These are phyloP conservation scores for Corrigiola litoralis DNA, from an alignment of 179 eudicot genomes.

Conservation along the genomic window DNA sequence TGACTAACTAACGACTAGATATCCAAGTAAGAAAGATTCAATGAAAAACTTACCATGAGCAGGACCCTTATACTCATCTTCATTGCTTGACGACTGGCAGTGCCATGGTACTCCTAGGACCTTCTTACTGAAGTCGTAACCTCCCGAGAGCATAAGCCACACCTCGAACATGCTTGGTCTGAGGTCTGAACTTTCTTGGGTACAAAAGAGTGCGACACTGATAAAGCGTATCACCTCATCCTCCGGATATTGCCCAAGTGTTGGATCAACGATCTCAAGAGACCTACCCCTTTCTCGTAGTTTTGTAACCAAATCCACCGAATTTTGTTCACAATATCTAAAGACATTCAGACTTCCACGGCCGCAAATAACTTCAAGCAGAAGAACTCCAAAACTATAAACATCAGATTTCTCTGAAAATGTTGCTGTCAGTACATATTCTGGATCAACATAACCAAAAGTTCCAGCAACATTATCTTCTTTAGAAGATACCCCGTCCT, in stretches of 20 bases:
- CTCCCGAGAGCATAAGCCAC: not conserved
- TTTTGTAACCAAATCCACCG: not conserved
- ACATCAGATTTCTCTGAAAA: conserved; percentile 79
- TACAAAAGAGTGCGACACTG: not conserved
- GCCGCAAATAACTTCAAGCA: conserved; percentile 41
- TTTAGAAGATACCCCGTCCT: conserved; percentile 54
- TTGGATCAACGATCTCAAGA: not conserved
- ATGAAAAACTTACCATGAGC: no score
- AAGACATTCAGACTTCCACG: conserved; percentile 43
- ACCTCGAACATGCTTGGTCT: conserved; percentile 5
- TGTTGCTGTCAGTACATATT: conserved; percentile 73
- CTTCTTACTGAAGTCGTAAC: not conserved
- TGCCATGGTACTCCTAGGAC: not conserved
- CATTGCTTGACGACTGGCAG: not conserved
- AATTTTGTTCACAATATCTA: no score
- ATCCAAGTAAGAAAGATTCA: no score
- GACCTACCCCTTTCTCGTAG: not conserved
- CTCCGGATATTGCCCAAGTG: not conserved
- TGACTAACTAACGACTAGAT: no score
- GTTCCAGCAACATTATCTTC: conserved; percentile 87
- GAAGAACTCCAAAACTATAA: conserved; percentile 73
- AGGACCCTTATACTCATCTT: no score
- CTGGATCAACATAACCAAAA: conserved; percentile 89
- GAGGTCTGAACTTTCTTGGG: not conserved
- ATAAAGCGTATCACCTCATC: not conserved